Base-by-base conservation (phyloP, 2,329 filamentous ascomycete species). In the Graphiopsis chlorocephala region DNA sequence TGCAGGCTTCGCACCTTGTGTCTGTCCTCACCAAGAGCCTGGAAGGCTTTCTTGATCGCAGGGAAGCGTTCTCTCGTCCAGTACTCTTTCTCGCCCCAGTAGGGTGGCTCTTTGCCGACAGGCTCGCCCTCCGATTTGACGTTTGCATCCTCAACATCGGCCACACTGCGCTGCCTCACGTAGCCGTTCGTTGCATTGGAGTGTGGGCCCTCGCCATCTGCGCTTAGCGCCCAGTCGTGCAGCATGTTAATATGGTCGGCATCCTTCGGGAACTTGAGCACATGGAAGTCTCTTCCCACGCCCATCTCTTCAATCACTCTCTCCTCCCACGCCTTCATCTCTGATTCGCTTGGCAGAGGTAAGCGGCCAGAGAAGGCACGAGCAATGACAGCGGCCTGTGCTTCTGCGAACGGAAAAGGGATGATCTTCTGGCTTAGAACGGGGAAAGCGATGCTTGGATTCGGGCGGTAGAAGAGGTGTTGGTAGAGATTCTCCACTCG, bases 401-500 rank as follows among this genome's bases (percentile, higher is more conserved):
- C 87, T 78, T 97, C 92, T 0, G 88, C 84, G 1, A 95, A 72
- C 0, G 91, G 89, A 74, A 96, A 96, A 0, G 94, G 94, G n/a
- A 96, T 90, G n/a, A 95, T 86, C 69, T 90, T 90, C 73, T 93
- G 89, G 17, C 90, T 88, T 45, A 97, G 81, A 0, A 86, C 87
- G 0, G 90, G 83, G 73, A 97, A 93, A 0, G 86, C 89, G 1
- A 98, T 81, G 0, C 91, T 95, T 0, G 93, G 92, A 66, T 92
- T 86, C 0, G 85, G 80, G 3, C 89, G 87, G 74, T 89, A 88
- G 75, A 97, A 89, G 11, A 97, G 72, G 71, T 98, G 92, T 69
- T 92, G 83, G 75, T 93, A 97, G 3, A 93, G 78, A 35, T 89
- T 87, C 66, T 88, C 81, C 0, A 93, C 88, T 29, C 90, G 85